Base-by-base conservation (phyloP, 169 alveolate species). In the Plasmodium berghei region DNA sequence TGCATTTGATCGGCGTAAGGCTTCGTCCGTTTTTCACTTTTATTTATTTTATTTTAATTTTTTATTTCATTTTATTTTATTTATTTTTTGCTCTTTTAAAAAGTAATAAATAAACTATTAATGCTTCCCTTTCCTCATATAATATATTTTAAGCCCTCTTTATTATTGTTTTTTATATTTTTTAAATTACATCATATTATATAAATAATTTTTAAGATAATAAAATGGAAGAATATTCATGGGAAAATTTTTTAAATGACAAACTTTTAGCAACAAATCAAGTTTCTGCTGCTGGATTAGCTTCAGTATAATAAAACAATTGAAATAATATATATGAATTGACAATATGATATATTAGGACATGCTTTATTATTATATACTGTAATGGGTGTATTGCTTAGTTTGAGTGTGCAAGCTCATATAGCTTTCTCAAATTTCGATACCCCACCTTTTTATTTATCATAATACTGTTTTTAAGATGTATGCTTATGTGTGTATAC, bases 261-360 rank as follows among this genome's bases (percentile, higher is more conserved):
- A 62, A 74, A 46, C 88, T 75, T 48, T 75, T 75, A 69, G 74
- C 88, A 34, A 75, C 88, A 10, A 75, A 75, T 46, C 88, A 75
- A 55, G 88, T 75, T 45, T 75, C 77, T 20, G 88, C 75, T 20
- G 88, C 88, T 40, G 88, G 88, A 40, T 75, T 75, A 56, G 88
- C 88, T 20, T 75, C 88, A 74, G 88, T 75, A 75, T 12, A 69
- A 55, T 8, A 12, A 9, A 8, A n/a, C 14, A 52, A 9, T 18
- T 1, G 42, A 12, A 24, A 54, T 20, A 58, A 46, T 28, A 22
- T 58, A 59, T 12, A 58, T 24, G 1, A 3, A 14, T 18, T 34
- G 6, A 34, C 42, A 34, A 34, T 4, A 5, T 34, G 8, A 3
- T 34, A 34, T 5, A 34, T 34, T 34, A 34, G 42, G 42, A 5